Evolutionary conservation across 768 basidiomycete species (phyloP).

Genomic region (Aureoboletus auriporus): DNA sequence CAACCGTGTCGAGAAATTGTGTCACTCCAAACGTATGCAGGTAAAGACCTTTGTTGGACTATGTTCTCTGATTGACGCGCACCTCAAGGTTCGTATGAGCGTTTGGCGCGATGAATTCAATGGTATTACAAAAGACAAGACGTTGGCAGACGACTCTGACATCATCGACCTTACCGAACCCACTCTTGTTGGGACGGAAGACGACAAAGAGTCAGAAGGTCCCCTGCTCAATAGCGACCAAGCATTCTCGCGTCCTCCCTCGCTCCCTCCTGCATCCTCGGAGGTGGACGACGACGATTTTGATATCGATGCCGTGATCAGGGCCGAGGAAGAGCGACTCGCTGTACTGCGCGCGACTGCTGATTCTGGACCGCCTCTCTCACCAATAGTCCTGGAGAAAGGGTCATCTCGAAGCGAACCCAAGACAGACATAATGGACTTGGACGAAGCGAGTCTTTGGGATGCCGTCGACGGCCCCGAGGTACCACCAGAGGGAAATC

Average conservation of each 20-base stretch:
- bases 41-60: constrained; percentile 40
- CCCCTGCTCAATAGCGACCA: constrained; percentile 16
- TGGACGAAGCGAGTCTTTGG: constrained; percentile 41
- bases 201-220: constrained; percentile 11
- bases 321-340: constrained; percentile 38
- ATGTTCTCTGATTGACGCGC: constrained; percentile 6
- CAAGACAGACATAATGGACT: constrained; percentile 17
- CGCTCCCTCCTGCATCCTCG: constrained; percentile 38
- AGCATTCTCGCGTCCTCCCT: constrained; percentile 37
- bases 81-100: constrained; percentile 58
- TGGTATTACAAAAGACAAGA: constrained; percentile 36
- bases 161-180: constrained; percentile 30
- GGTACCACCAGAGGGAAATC: not conserved
- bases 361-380: constrained; percentile 1
- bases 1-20: constrained; percentile 80
- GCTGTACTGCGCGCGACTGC: constrained; percentile 16
- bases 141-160: constrained; percentile 17
- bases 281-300: constrained; percentile 43
- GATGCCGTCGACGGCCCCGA: constrained; percentile 19
- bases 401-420: constrained; percentile 6
- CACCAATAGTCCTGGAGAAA: constrained; percentile 6
- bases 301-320: constrained; percentile 50
- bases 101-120: constrained; percentile 73
- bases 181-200: constrained; percentile 25
- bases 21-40: constrained; percentile 81